Evolutionary conservation across 331 rosid genomes (phyloP).

Genomic region (Cydonia oblonga): DNA sequence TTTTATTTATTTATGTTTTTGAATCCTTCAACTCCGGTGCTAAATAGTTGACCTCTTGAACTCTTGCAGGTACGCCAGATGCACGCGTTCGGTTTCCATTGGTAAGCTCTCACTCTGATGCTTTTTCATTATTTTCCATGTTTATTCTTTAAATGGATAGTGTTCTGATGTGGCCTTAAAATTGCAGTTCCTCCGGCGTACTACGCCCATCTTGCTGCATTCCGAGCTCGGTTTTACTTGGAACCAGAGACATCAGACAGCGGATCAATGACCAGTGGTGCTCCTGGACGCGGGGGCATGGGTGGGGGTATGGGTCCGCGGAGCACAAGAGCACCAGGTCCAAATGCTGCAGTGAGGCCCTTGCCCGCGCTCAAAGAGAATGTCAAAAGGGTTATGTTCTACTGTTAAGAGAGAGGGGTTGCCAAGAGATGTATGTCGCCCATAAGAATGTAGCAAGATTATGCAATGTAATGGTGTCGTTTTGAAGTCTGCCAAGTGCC

Average conservation of each 20-base stretch:
- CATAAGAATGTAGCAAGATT: not conserved
- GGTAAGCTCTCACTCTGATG: constrained; percentile 37
- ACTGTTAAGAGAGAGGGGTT: constrained; percentile 33
- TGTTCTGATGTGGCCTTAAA: not conserved
- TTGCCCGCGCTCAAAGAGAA: constrained; percentile 77
- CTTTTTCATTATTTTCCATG: not conserved
- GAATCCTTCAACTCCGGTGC: not conserved
- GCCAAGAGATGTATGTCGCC: not conserved
- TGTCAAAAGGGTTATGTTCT: constrained; percentile 88
- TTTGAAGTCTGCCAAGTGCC: not conserved
- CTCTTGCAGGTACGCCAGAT: constrained; percentile 69
- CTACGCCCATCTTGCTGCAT: constrained; percentile 91
- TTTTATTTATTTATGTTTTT: not conserved
- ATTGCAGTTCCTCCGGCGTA: constrained; percentile 91
- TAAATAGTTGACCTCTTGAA: not conserved
- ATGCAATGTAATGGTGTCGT: not conserved
- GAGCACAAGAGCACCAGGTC: constrained; percentile 48
- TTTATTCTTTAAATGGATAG: not conserved
- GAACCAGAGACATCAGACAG: constrained; percentile 83
- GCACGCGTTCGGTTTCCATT: constrained; percentile 90
- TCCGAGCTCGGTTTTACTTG: constrained; percentile 86
- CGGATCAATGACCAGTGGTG: constrained; percentile 77
- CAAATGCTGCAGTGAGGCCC: constrained; percentile 72
- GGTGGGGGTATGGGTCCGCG: constrained; percentile 49
- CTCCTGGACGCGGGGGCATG: constrained; percentile 48